A percentile compares a stretch with the other conserved stretches of the same genome.
Conservation (phyloP, 2,329 filamentous ascomycete genomes). For the Curvularia verruculosa region DNA sequence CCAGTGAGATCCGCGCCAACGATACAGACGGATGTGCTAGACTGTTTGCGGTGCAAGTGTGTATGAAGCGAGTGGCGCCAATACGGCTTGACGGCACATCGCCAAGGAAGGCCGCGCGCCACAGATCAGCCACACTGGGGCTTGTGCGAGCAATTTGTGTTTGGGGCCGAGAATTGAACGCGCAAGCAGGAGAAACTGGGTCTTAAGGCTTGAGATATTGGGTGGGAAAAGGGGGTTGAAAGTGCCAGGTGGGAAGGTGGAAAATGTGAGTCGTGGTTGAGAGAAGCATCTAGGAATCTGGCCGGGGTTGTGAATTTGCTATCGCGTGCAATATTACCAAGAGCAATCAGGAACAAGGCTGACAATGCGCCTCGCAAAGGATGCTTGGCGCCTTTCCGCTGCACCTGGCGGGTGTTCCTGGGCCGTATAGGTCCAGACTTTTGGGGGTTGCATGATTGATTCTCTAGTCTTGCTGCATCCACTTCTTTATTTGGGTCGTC, state of each 20-base stretch:
- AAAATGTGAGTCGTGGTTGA: too few species aligned
- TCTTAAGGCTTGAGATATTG: too few species aligned
- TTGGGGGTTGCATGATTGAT: not conserved
- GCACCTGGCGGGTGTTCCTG: not conserved
- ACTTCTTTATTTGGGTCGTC: not conserved
- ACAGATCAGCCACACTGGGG: constrained; percentile 19
- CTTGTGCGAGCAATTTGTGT: not conserved
- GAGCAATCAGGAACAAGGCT: not conserved
- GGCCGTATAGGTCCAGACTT: not conserved
- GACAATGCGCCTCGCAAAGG: not conserved
- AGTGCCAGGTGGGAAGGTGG: too few species aligned
- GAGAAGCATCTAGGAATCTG: too few species aligned
- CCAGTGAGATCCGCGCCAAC: not conserved
- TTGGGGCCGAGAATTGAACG: too few species aligned
- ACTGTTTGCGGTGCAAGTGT: constrained; percentile 1
- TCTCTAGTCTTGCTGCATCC: not conserved
- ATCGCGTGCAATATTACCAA: not conserved
- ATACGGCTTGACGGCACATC: constrained; percentile 20
- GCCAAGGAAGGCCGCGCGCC: constrained; percentile 17
- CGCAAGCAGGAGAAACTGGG: too few species aligned
- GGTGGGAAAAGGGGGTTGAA: too few species aligned
- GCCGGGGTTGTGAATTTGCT: not conserved
- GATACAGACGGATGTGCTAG: too few species aligned
- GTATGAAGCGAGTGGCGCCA: constrained; percentile 6
- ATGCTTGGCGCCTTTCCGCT: not conserved